Evolutionary conservation across 257 asterid genomes (phyloP).

Genomic region (Primulina tabacum): DNA sequence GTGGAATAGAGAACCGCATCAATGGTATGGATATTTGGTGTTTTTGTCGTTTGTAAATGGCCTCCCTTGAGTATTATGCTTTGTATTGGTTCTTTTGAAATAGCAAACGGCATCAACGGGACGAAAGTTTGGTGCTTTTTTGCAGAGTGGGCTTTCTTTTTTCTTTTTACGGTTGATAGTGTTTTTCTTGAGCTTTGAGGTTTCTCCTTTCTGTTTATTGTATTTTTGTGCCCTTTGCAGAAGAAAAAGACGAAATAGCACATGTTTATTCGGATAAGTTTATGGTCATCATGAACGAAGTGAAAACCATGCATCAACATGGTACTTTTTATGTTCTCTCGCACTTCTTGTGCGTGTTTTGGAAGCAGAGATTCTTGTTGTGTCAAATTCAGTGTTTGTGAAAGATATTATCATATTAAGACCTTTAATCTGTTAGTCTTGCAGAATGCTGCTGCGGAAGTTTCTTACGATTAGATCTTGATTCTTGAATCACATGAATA

Average conservation of each 20-base stretch:
- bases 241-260: conserved; percentile 35
- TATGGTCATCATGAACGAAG: conserved; percentile 35
- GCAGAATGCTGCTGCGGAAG: neutral
- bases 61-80: neutral
- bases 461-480: too few relatives aligned
- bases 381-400: neutral
- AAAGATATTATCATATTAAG: neutral
- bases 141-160: neutral
- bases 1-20: conserved; percentile 27
- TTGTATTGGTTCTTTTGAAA: neutral
- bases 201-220: neutral
- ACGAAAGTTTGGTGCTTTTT: neutral
- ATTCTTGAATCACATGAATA: too few relatives aligned
- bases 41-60: too few relatives aligned
- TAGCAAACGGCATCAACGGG: too few relatives aligned
- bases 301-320: conserved; percentile 38
- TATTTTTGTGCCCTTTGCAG: conserved; percentile 25
- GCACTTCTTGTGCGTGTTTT: neutral
- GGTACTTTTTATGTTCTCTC: conserved; percentile 28
- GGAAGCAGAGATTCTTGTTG: neutral
- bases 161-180: neutral
- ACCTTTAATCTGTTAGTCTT: neutral
- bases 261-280: conserved; percentile 33
- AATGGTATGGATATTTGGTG: conserved; percentile 21
- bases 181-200: neutral